Conservation (phyloP, 2,329 filamentous ascomycete species). For the Fonsecaea multimorphosa region DNA sequence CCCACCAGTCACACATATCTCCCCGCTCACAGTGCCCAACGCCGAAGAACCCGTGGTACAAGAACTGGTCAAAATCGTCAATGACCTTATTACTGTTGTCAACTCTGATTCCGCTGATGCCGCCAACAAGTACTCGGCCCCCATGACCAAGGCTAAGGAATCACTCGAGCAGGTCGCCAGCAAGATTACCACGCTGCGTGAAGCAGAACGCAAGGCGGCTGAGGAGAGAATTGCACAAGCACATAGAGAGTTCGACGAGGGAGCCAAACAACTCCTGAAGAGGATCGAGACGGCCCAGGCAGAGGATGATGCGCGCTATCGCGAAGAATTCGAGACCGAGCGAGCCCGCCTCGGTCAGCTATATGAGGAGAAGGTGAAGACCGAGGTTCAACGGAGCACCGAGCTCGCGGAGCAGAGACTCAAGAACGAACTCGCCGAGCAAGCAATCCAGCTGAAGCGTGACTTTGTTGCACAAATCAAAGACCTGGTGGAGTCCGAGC, state of each 20-base stretch:
- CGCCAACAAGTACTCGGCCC: slow-evolving; percentile 75
- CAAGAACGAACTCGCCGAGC: slow-evolving; percentile 84
- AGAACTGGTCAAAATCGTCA: slow-evolving; percentile 91
- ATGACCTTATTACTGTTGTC: slow-evolving; percentile 91
- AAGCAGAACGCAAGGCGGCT: slow-evolving; percentile 70
- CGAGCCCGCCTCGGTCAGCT: slow-evolving; percentile 76
- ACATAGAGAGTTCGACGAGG: slow-evolving; percentile 81
- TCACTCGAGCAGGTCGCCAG: slow-evolving; percentile 78
- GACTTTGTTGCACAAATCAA: slow-evolving; percentile 80
- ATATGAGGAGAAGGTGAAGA: slow-evolving; percentile 80
- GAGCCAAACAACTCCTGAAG: slow-evolving; percentile 83
- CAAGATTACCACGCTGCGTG: slow-evolving; percentile 77
- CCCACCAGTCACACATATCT: slow-evolving; percentile 68
- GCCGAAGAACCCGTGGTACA: slow-evolving; percentile 87
- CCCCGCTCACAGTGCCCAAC: slow-evolving; percentile 75
- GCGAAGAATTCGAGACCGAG: slow-evolving; percentile 86
- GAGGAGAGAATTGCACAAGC: slow-evolving; percentile 74
- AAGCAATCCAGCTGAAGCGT: slow-evolving; percentile 86
- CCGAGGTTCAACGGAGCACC: slow-evolving; percentile 78
- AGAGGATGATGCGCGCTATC: slow-evolving; percentile 80
- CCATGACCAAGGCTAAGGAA: slow-evolving; percentile 83
- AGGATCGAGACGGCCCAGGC: slow-evolving; percentile 85
- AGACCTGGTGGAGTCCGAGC: slow-evolving; percentile 84
- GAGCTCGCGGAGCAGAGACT: slow-evolving; percentile 82
- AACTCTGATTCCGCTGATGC: slow-evolving; percentile 72